These are phyloP conservation scores for Anisogramma anomala DNA, from an alignment of 2,329 filamentous ascomycete species.

Conservation along the genomic window DNA sequence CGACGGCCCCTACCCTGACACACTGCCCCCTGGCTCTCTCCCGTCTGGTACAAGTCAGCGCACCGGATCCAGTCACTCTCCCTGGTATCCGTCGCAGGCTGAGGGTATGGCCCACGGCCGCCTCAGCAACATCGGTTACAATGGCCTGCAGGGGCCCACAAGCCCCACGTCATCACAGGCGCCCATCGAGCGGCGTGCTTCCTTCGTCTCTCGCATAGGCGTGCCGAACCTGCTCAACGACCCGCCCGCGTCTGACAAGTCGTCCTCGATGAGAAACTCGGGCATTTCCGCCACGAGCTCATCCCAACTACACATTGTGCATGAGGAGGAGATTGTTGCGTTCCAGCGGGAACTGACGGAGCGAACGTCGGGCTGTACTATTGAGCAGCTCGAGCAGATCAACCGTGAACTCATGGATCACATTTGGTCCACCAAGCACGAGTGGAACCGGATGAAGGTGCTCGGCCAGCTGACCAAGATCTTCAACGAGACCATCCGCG, in stretches of 20 bases:
- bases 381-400: conserved; percentile 93
- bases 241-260: conserved; percentile 22
- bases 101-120: conserved; percentile 33
- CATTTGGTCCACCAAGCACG: conserved; percentile 66
- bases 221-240: conserved; percentile 32
- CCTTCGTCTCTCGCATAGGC: conserved; percentile 23
- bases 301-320: conserved; percentile 33
- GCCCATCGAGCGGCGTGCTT: conserved; percentile 16
- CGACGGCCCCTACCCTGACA: conserved; percentile 37
- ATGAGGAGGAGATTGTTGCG: conserved; percentile 38
- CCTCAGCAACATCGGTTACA: conserved; percentile 13
- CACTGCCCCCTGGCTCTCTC: conserved; percentile 27
- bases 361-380: conserved; percentile 63
- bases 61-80: conserved; percentile 37
- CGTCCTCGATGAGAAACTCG: conserved; percentile 20
- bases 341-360: conserved; percentile 54
- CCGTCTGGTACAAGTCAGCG: conserved; percentile 28
- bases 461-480: conserved; percentile 42
- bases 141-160: conserved; percentile 21
- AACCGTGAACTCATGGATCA: conserved; percentile 83
- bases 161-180: too few species aligned
- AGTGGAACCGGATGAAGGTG: conserved; percentile 76
- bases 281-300: conserved; percentile 28
- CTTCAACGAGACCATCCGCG: conserved; percentile 64
- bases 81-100: conserved; percentile 48